These are phyloP conservation scores for Sarocladium oryzae DNA, from an alignment of 2,329 filamentous ascomycete genomes.

Conservation along the genomic window DNA sequence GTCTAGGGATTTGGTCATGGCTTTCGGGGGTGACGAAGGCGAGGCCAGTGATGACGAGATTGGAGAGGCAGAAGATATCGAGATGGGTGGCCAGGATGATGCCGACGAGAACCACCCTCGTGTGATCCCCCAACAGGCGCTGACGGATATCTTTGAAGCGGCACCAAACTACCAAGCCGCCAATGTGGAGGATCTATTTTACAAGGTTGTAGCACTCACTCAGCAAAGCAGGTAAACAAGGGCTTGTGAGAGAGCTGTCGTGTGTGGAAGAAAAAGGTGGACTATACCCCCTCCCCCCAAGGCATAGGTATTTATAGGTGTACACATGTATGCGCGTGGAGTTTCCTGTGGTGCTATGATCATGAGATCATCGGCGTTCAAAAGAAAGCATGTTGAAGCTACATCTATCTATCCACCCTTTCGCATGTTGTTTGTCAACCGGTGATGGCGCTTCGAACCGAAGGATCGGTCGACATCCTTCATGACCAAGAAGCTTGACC, in stretches of 20 bases:
- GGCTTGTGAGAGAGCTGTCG: neutral
- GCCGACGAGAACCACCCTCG: slow-evolving; percentile 32
- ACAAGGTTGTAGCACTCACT: slow-evolving; percentile 51
- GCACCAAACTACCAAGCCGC: slow-evolving; percentile 63
- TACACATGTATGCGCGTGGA: neutral
- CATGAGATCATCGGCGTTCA: neutral
- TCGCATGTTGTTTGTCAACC: too few relatives aligned
- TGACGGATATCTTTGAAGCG: slow-evolving; percentile 64
- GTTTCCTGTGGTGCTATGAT: neutral
- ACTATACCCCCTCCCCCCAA: slow-evolving; percentile 1
- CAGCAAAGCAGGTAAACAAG: slow-evolving; percentile 1
- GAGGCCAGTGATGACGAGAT: slow-evolving; percentile 37
- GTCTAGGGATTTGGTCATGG: slow-evolving; percentile 13
- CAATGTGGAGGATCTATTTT: slow-evolving; percentile 69
- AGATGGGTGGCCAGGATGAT: slow-evolving; percentile 38
- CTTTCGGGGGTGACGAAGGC: slow-evolving; percentile 25
- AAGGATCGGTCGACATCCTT: too few relatives aligned
- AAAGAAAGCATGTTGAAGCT: too few relatives aligned
- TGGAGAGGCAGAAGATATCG: slow-evolving; percentile 35
- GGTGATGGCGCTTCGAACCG: too few relatives aligned
- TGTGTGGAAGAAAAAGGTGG: neutral
- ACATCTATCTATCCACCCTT: too few relatives aligned
- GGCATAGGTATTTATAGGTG: neutral
- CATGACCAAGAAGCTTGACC: too few relatives aligned
- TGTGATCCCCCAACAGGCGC: slow-evolving; percentile 62